Percentiles rank a stretch among this genome's conserved stretches.
These are phyloP conservation scores for Sclerotinia nivalis DNA, from an alignment of 2,329 filamentous ascomycete species.

Conservation along the genomic window DNA sequence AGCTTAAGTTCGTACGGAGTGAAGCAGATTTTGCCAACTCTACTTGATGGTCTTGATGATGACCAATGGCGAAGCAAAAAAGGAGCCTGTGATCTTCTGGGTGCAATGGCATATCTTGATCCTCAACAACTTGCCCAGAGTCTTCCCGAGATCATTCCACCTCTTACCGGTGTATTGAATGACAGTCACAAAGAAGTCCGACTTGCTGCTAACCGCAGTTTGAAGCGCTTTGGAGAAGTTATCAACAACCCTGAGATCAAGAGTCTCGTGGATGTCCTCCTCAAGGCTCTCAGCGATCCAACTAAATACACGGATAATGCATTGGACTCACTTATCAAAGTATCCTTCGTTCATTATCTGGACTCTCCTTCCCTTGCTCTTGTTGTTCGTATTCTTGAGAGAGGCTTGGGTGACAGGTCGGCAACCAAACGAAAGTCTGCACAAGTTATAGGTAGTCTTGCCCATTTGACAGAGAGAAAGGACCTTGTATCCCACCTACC, in stretches of 20 bases:
- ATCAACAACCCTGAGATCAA: conserved; percentile 98
- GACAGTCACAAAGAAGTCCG: conserved; percentile 98
- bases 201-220: conserved; percentile 85
- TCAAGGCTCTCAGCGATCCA: conserved; percentile 95
- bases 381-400: conserved; percentile 91
- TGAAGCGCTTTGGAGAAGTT: conserved; percentile 97
- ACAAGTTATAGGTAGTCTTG: conserved; percentile 96
- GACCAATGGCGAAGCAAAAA: conserved; percentile 98
- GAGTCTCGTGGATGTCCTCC: conserved; percentile 81
- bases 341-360: conserved; percentile 98
- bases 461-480: conserved; percentile 94
- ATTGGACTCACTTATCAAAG: conserved; percentile 90
- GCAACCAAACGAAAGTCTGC: conserved; percentile 94
- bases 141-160: conserved; percentile 94
- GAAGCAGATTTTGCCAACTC: conserved; percentile 86
- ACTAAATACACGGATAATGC: conserved; percentile 97
- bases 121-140: conserved; percentile 91
- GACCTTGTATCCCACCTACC: conserved; percentile 89
- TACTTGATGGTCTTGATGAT: conserved; percentile 90
- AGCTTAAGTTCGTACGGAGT: conserved; percentile 94
- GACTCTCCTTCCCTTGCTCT: conserved; percentile 94
- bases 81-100: conserved; percentile 92
- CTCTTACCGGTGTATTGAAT: conserved; percentile 88
- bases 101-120: conserved; percentile 98
- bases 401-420: conserved; percentile 86